phyloP scores from a whole-genome alignment of 305 asterid species.

The Fraxinus albicans region DNA sequence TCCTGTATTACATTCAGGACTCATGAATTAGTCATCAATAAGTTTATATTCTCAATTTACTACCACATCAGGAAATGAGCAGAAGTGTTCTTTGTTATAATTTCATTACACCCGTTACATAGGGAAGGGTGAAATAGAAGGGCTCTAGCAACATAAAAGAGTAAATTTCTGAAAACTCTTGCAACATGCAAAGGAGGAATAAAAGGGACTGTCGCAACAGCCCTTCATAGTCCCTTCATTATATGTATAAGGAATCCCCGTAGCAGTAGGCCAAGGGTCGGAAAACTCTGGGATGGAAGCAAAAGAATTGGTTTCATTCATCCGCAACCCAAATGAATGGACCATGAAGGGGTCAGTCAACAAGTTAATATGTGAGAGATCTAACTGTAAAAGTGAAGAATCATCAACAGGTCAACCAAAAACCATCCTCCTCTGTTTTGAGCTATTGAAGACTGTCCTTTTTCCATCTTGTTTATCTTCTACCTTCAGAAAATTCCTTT shows the following conservation, averaged over 20 bases:
- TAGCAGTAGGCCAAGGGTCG: not conserved
- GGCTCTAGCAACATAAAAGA: not conserved
- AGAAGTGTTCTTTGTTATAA: not conserved
- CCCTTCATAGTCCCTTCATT: not conserved
- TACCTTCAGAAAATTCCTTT: not conserved
- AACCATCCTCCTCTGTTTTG: not conserved
- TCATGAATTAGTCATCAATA: not conserved
- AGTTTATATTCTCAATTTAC: not conserved
- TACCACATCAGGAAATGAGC: not conserved
- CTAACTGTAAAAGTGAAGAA: not conserved
- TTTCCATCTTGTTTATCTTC: not conserved
- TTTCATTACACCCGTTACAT: not conserved
- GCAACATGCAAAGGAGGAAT: not conserved
- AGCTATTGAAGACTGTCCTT: not conserved
- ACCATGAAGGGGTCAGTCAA: not conserved
- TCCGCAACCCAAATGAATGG: not conserved
- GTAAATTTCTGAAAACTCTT: not conserved
- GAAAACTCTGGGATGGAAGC: not conserved
- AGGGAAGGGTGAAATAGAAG: not conserved
- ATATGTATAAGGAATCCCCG: not conserved
- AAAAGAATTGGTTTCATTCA: not conserved
- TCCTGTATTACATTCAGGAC: constrained; percentile 48
- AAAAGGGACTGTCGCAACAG: not conserved
- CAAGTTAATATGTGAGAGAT: not conserved
- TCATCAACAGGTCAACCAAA: not conserved